Base-by-base conservation (phyloP, 495 filamentous ascomycete species). In the Xylaria intraflava region DNA sequence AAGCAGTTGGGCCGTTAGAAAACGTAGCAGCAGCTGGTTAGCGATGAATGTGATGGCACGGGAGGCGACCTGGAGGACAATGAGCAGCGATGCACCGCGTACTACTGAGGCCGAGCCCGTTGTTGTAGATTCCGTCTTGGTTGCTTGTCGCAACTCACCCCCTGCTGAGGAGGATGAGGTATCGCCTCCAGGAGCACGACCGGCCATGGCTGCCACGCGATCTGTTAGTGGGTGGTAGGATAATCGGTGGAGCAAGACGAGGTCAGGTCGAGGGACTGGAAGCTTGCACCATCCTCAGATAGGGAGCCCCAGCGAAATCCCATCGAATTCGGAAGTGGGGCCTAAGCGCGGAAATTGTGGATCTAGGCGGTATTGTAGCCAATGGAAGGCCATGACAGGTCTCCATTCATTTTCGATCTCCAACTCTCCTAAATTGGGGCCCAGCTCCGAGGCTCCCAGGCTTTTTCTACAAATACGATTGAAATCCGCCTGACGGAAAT, bases 1-100 rank as follows among this genome's bases (percentile, higher is more conserved):
- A 1, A 97, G 77, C 0, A 90, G 75, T 38, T 85, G 78, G 0
- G 93, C 91, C 0, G 90, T 92, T 19, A 97, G 72, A 61, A 83
- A 89, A 33, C 90, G 89, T 4, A 99, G 75, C 10, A 96, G 82
- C 43, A 93, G 48, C 67, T 97, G 90, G 74, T 97, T 97, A 51
- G 91, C 83, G 40, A 81, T 67, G 69, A 99, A 99, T 23, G 93
- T 96, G 55, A 96, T 72, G 38, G 85, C 80, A 44, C 92, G 85
- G 12, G 90, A 96, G 31, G 72, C 72, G 59, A 97, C 73, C 67
- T 96, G 92, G 17, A 95, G 81, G 46, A 89, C 72, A 62, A 99
- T 90, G 50, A 99, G 78, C 56, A 90, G 81, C 9, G 87, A 88
- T 22, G 90, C 91, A 17, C 89, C 90, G 12, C 67, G 68, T 16